Evolutionary conservation across 768 basidiomycete species (phyloP), one percentile per base, ranked within the genome.

Genomic region (Tulasnella calospora): DNA sequence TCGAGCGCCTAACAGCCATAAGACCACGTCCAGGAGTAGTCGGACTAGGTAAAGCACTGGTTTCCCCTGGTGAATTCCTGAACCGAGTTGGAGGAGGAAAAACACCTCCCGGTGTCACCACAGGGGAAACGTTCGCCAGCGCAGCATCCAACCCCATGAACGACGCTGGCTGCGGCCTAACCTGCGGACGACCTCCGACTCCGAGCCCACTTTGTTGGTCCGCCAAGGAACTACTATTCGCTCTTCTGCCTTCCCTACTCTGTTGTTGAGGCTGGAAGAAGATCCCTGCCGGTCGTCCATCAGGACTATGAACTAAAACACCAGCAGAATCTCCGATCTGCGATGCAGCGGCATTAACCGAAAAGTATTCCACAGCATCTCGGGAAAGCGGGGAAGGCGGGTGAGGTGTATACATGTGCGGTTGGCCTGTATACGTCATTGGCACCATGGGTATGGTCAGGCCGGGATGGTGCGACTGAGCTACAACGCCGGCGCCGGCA

Each of bases 251-350:
- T 3, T 76, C 71, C 27, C 44, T 38, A 27, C 38, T 46, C 41
- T 57, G 75, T 23, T 76, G 75, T 55, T 84, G 84, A 1, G 96
- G 97, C 80, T 96, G 93, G 85, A 99, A 99, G 86, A 96, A 94
- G 78, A 99, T 96, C 15, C 96, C 97, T n/a, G 94, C 89, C 2
- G 95, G 94, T 81, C 95, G 91, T 0, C 97, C 97, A 83, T 97
- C 95, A 1, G 95, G 94, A 82, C 92, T 94, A 81, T 96, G 94
- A 47, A 99, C 92, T 73, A 98, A 89, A 9, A 97, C 88, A 0
- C 96, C 96, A 15, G 94, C 93, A 7, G 93, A 92, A 5, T 93
- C 93, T 8, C 94, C 87, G 80, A 90, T 90, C 30, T 77, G 81
- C 36, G 89, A 86, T n/a, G 90, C 90, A 6, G 57, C 70, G 4